These are phyloP conservation scores for Chimonanthus salicifolius DNA, from an alignment of 164 flowering plant species.

Conservation along the genomic window DNA sequence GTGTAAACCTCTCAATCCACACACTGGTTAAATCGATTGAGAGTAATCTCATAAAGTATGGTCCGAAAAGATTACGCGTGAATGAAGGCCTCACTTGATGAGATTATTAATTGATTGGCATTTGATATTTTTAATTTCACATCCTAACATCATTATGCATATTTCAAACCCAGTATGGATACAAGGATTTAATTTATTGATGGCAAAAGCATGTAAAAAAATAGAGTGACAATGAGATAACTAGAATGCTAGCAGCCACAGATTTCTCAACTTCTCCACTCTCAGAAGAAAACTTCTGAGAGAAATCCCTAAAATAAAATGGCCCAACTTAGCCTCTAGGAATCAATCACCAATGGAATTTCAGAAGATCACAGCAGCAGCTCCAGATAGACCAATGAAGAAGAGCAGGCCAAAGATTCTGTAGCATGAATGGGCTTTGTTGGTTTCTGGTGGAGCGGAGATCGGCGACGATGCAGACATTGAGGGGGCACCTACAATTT, in stretches of 20 bases:
- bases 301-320: background rate
- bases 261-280: background rate
- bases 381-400: background rate
- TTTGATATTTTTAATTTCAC: too few species aligned
- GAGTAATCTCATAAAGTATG: too few species aligned
- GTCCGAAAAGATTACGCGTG: too few species aligned
- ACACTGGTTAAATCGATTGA: too few species aligned
- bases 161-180: too few species aligned
- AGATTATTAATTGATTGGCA: too few species aligned
- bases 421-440: background rate
- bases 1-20: too few species aligned
- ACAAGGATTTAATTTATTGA: too few species aligned
- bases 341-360: background rate
- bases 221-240: background rate
- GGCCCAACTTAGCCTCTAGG: background rate
- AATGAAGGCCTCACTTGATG: too few species aligned
- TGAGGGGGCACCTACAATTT: background rate
- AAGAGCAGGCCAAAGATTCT: background rate
- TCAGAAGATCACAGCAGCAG: background rate
- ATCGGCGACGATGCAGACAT: background rate
- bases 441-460: background rate
- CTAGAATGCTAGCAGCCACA: background rate
- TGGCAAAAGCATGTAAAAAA: too few species aligned
- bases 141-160: too few species aligned
- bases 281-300: background rate